These are phyloP conservation scores for Aspergillus bridgeri DNA, from an alignment of 495 filamentous ascomycete species.

Conservation along the genomic window DNA sequence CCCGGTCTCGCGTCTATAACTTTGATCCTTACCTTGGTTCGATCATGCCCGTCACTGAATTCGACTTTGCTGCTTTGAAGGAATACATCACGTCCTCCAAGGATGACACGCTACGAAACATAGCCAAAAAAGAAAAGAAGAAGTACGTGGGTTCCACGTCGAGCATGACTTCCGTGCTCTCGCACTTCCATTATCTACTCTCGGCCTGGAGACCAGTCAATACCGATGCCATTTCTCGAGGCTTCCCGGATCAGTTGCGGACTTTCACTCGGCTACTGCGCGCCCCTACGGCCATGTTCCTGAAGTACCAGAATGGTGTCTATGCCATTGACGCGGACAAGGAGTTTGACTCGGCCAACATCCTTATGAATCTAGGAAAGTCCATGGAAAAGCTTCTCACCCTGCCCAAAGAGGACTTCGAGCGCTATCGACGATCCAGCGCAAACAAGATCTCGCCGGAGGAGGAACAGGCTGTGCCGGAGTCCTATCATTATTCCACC, in stretches of 20 bases:
- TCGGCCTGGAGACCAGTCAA: conserved; percentile 78
- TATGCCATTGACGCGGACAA: conserved; percentile 99
- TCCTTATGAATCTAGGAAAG: conserved; percentile 85
- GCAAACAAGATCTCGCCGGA: conserved; percentile 60
- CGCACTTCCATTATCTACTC: conserved; percentile 90
- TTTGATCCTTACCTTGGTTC: conserved; percentile 90
- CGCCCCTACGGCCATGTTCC: conserved; percentile 74
- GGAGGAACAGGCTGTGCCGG: conserved; percentile 61
- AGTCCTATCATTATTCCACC: conserved; percentile 85
- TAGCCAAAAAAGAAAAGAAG: conserved; percentile 64
- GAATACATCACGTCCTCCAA: conserved; percentile 85
- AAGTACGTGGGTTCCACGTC: conserved; percentile 95
- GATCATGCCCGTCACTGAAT: conserved; percentile 89
- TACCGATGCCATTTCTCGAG: conserved; percentile 56
- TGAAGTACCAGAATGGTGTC: conserved; percentile 76
- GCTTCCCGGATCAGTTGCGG: conserved; percentile 55
- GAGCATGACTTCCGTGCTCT: conserved; percentile 84
- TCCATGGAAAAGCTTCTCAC: conserved; percentile 98
- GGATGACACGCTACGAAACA: conserved; percentile 61
- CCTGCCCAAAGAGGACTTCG: conserved; percentile 71
- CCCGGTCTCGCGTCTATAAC: conserved; percentile 83
- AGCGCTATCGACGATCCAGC: conserved; percentile 70
- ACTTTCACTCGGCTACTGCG: conserved; percentile 69
- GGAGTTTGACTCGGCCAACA: conserved; percentile 78
- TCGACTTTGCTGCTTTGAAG: conserved; percentile 84